Evolutionary conservation across 1,284 basidiomycete genomes (phyloP).

Genomic region (Fomes fomentarius): DNA sequence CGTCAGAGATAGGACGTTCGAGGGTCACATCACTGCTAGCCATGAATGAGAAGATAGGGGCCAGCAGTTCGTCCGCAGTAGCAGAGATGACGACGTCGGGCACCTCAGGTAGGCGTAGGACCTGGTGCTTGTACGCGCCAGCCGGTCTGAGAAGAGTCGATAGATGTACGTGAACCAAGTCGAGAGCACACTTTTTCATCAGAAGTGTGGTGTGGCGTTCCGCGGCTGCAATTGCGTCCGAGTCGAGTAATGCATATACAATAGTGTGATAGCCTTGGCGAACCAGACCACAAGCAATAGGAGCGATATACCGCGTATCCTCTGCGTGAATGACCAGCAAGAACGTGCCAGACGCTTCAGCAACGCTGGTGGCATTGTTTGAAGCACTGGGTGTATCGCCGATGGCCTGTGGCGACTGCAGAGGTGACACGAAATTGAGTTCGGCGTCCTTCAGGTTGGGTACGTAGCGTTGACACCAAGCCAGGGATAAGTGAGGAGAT

Average conservation of each 20-base stretch:
- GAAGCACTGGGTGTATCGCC: too few species aligned
- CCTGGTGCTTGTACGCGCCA: neutral
- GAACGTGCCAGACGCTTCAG: conserved; percentile 29
- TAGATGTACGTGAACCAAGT: neutral
- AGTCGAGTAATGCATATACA: conserved; percentile 3
- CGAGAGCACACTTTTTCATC: too few species aligned
- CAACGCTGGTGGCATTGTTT: neutral
- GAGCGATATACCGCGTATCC: conserved; percentile 45
- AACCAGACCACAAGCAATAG: conserved; percentile 50
- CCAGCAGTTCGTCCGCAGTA: neutral
- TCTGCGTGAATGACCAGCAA: conserved; percentile 42
- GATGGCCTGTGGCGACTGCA: too few species aligned
- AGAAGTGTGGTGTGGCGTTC: neutral
- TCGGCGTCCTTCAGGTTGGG: neutral
- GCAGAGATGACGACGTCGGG: conserved; percentile 26
- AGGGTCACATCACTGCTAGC: neutral
- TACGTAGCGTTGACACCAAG: conserved; percentile 28
- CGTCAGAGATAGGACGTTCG: conserved; percentile 18
- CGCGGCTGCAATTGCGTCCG: conserved; percentile 5
- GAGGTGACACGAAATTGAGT: neutral
- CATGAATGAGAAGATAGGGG: neutral
- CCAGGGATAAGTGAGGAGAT: conserved; percentile 5
- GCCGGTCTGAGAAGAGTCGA: neutral
- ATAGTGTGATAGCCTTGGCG: conserved; percentile 37
- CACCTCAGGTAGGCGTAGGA: neutral